Evolutionary conservation across 805 yeast genomes (phyloP).

Genomic region (Lipomyces chichibuensis): DNA sequence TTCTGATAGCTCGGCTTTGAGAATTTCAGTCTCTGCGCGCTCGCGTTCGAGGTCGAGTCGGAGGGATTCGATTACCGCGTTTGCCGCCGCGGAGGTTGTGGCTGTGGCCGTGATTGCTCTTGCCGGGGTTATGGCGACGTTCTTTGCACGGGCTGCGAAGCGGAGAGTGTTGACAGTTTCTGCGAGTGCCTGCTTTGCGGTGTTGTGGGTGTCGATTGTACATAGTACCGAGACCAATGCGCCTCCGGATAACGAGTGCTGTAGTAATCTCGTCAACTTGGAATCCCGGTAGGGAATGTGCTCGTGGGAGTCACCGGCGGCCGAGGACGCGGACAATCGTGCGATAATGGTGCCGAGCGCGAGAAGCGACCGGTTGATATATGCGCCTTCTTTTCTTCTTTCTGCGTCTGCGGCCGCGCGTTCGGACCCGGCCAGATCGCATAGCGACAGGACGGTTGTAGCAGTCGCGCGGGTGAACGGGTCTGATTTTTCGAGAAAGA

Average conservation of each 20-base stretch:
- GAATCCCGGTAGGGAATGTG: slow-evolving; percentile 95
- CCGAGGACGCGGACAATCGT: slow-evolving; percentile 55
- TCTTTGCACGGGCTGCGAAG: slow-evolving; percentile 92
- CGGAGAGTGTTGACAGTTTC: slow-evolving; percentile 87
- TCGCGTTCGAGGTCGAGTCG: slow-evolving; percentile 64
- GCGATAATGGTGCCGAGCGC: slow-evolving; percentile 93
- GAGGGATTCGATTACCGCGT: slow-evolving; percentile 57
- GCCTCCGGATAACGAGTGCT: slow-evolving; percentile 88
- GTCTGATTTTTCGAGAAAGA: slow-evolving; percentile 54
- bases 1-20: slow-evolving; percentile 43
- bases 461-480: slow-evolving; percentile 6
- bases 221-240: slow-evolving; percentile 84
- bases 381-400: slow-evolving; percentile 91
- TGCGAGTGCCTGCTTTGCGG: slow-evolving; percentile 60
- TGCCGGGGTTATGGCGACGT: slow-evolving; percentile 70
- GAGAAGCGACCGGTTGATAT: slow-evolving; percentile 83
- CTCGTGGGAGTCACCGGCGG: slow-evolving; percentile 10
- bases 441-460: slow-evolving; percentile 67
- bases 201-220: slow-evolving; percentile 63
- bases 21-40: slow-evolving; percentile 53
- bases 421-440: slow-evolving; percentile 98
- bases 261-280: slow-evolving; percentile 83
- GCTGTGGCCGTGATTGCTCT: slow-evolving; percentile 44
- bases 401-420: slow-evolving; percentile 73
- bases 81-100: slow-evolving; percentile 45